Conservation (phyloP, 768 basidiomycete species). For the Leccinellum rugosiceps region DNA sequence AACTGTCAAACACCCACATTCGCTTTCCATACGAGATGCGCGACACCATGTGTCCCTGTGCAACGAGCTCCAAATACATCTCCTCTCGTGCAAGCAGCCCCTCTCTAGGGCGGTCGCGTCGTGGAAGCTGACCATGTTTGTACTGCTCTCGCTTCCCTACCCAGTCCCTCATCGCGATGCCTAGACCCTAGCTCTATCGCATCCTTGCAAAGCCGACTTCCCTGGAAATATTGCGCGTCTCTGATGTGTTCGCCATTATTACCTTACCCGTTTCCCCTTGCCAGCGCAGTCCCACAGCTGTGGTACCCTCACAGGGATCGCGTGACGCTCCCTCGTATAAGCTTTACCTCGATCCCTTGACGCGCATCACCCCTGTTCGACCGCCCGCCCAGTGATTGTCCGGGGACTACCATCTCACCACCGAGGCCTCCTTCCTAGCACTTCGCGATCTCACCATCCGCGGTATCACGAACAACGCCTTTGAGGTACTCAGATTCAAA, state of each 20-base stretch:
- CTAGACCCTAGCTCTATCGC: constrained; percentile 23
- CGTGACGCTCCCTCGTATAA: constrained; percentile 25
- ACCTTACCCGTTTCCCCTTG: background rate
- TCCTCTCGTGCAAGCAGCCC: constrained; percentile 17
- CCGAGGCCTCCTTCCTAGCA: constrained; percentile 3
- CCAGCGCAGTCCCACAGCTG: constrained; percentile 15
- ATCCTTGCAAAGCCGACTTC: constrained; percentile 28
- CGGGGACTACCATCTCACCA: constrained; percentile 29
- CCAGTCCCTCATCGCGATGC: background rate
- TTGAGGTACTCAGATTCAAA: constrained; percentile 32
- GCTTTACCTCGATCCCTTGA: constrained; percentile 31
- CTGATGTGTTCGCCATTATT: constrained; percentile 23
- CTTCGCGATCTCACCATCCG: constrained; percentile 31
- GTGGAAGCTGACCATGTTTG: constrained; percentile 24
- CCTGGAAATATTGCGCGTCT: constrained; percentile 33
- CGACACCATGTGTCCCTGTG: constrained; percentile 34
- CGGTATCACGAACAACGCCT: constrained; percentile 34
- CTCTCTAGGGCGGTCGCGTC: constrained; percentile 31
- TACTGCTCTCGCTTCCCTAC: constrained; percentile 7
- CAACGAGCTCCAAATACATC: constrained; percentile 38
- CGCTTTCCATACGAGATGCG: constrained; percentile 34
- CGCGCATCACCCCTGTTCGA: constrained; percentile 30
- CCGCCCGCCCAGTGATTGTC: constrained; percentile 20
- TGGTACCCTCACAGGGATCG: constrained; percentile 19
- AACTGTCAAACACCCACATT: too few relatives aligned